Base-by-base conservation (phyloP, 192 early-diverging fungal genomes). In the Rhizophagus clarus region DNA sequence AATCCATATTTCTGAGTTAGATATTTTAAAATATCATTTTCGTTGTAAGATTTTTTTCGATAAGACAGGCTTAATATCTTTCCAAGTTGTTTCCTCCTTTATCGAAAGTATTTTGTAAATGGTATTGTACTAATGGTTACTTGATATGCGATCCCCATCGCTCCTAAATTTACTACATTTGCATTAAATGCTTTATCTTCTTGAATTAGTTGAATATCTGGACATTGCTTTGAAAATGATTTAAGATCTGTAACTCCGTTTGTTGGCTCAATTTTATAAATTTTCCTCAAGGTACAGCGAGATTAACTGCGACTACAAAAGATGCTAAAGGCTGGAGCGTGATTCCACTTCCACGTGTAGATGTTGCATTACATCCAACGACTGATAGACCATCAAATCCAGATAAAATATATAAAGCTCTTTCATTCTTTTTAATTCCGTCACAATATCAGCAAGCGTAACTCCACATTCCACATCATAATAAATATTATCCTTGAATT, bases 381-480 rank as follows among this genome's bases (percentile, higher is more conserved):
- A 69, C 40, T 32, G 28, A 20, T 34, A 40, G 67, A 47, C 42
- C 69, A 49, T 40, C 40, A 28, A 17, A 47, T 26, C 69, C 69
- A 47, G 37, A n/a, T n/a, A n/a, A n/a, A n/a, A n/a, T n/a, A n/a
- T n/a, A 8, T 11, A 72, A 28, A 72, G 69, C 69, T 47, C 69
- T 72, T 3, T 47, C 22, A 72, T 72, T 42, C 11, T 72, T 72
- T 47, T 72, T 45, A 72, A 72, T 11, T 8, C 42, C 3, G 17
- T 9, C 24, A 72, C n/a, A 26, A 72, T 42, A 28, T 47, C 37
- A 26, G 24, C 8, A 26, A 72, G 6, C 10, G 1, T 72, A 26
- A 42, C 49, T 47, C 69, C 69, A 40, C 69, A 72, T 32, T 72
- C 49, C 12, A 47, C n/a, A 47, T 72, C 69, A 47, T 72, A 72